These are phyloP conservation scores for Trametes sanguinea DNA, from an alignment of 768 basidiomycete genomes.

Conservation along the genomic window DNA sequence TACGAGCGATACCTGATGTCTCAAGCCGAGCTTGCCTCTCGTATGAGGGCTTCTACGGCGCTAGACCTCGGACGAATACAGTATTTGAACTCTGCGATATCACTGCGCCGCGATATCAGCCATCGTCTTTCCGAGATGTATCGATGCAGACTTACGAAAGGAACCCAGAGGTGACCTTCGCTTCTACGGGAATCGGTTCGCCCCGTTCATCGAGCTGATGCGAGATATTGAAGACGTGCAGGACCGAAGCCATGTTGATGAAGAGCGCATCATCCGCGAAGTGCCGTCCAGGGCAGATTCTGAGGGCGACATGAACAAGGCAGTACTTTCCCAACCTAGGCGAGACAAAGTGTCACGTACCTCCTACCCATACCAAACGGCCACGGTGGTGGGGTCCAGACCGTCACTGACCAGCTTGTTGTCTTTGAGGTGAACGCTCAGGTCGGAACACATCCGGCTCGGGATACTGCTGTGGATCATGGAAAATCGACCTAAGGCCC, in stretches of 20 bases:
- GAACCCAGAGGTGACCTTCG: slow-evolving; percentile 4
- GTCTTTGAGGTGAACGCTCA: slow-evolving; percentile 44
- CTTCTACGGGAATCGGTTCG: slow-evolving; percentile 6
- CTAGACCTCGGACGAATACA: background rate
- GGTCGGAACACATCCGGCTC: slow-evolving; percentile 53
- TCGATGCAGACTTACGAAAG: slow-evolving; percentile 10
- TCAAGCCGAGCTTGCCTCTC: too few relatives aligned
- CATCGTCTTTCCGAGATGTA: too few relatives aligned
- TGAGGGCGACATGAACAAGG: background rate
- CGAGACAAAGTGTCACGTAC: background rate
- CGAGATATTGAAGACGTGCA: slow-evolving; percentile 20
- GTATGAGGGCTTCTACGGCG: too few relatives aligned
- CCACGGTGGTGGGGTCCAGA: slow-evolving; percentile 13
- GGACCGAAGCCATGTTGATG: slow-evolving; percentile 14
- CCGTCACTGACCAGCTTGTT: slow-evolving; percentile 13
- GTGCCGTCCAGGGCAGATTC: slow-evolving; percentile 24
- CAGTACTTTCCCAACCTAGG: too few relatives aligned
- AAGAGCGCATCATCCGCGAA: slow-evolving; percentile 18
- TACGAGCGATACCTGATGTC: too few relatives aligned
- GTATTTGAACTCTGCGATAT: too few relatives aligned
- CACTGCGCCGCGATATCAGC: too few relatives aligned
- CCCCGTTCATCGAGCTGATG: slow-evolving; percentile 12
- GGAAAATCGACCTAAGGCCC: slow-evolving; percentile 48
- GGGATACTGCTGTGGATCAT: slow-evolving; percentile 47
- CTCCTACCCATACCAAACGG: slow-evolving; percentile 33